Conservation (phyloP, 805 yeast species). For the Candida railenensis region DNA sequence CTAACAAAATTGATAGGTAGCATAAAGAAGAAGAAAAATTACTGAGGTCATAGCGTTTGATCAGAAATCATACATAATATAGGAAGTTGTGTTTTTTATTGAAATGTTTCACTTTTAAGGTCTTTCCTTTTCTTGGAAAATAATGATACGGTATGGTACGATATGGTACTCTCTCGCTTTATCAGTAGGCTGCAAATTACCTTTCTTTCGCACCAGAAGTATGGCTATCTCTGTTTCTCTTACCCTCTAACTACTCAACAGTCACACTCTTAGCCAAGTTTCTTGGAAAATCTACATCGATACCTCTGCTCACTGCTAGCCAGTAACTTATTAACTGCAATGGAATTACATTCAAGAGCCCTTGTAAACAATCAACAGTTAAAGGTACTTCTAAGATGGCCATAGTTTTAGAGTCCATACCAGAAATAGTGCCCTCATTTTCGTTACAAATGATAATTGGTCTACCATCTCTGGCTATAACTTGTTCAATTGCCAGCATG, state of each 20-base stretch:
- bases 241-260: slow-evolving; percentile 59
- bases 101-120: too few relatives aligned
- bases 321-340: slow-evolving; percentile 94
- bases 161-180: too few relatives aligned
- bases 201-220: too few relatives aligned
- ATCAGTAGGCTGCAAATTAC: too few relatives aligned
- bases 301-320: slow-evolving; percentile 92
- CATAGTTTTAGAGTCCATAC: slow-evolving; percentile 53
- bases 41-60: too few relatives aligned
- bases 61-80: too few relatives aligned
- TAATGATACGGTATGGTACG: too few relatives aligned
- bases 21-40: too few relatives aligned
- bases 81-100: too few relatives aligned
- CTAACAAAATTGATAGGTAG: too few relatives aligned
- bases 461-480: slow-evolving; percentile 93
- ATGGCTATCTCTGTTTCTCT: not conserved
- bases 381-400: slow-evolving; percentile 87
- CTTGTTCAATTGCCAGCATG: slow-evolving; percentile 93
- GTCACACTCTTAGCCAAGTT: slow-evolving; percentile 98
- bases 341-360: slow-evolving; percentile 89
- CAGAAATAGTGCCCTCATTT: slow-evolving; percentile 56
- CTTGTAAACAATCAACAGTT: slow-evolving; percentile 97
- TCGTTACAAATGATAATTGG: slow-evolving; percentile 89
- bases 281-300: slow-evolving; percentile 97
- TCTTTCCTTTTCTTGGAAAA: too few relatives aligned